These are phyloP conservation scores for Mercurialis annua DNA, from an alignment of 345 rosid species.

Conservation along the genomic window DNA sequence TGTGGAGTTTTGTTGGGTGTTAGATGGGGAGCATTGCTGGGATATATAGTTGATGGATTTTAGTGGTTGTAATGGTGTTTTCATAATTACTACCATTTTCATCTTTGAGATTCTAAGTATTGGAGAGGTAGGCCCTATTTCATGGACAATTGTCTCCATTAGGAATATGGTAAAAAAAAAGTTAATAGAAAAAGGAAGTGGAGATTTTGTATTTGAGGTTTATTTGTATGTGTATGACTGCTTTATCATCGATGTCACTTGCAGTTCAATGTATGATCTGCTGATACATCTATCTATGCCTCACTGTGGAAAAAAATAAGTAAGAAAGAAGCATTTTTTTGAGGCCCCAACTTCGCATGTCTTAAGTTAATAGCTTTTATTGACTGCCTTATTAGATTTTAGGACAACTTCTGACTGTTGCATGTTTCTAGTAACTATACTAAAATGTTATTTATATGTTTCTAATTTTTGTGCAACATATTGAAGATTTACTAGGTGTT, in stretches of 20 bases:
- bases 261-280: not conserved
- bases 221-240: not conserved
- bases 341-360: not conserved
- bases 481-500: not conserved
- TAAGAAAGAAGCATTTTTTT: not conserved
- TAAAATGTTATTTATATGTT: not conserved
- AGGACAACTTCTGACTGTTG: not conserved
- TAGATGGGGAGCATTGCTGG: not conserved
- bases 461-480: not conserved
- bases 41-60: not conserved
- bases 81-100: not conserved
- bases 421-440: not conserved
- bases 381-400: not conserved
- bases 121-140: not conserved
- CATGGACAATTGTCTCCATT: not conserved
- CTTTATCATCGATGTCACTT: not conserved
- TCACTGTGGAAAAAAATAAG: not conserved
- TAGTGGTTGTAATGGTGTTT: not conserved
- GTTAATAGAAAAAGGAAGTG: not conserved
- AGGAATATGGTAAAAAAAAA: not conserved
- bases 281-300: not conserved
- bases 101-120: not conserved
- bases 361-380: no score
- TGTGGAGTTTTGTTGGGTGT: not conserved
- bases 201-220: not conserved